Conservation (phyloP, 2,329 filamentous ascomycete species). For the Chaetomiaceae sp. region DNA sequence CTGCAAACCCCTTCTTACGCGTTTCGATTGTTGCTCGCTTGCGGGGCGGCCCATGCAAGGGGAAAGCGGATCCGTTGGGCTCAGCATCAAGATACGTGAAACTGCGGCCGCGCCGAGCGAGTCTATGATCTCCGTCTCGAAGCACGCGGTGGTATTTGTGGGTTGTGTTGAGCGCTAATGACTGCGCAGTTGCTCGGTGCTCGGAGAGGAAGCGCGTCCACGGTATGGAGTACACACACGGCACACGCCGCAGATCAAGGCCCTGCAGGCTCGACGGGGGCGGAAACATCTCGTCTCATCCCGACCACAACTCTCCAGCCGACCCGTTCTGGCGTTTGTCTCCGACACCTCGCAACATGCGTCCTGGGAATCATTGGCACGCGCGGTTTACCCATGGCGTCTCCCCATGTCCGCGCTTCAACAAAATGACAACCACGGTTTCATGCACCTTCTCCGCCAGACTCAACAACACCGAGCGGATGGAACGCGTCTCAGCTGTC, state of each 20-base stretch:
- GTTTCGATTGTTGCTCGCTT: neutral
- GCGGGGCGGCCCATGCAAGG: neutral
- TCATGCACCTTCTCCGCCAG: neutral
- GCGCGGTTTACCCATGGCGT: neutral
- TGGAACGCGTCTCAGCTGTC: neutral
- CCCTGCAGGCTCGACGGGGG: slow-evolving; percentile 3
- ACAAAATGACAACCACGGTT: neutral
- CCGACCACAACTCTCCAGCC: too few species aligned
- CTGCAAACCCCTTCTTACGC: neutral
- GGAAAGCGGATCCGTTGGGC: neutral
- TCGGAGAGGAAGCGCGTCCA: neutral
- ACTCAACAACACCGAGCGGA: neutral
- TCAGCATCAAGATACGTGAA: neutral
- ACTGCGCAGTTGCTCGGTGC: neutral
- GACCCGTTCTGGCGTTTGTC: neutral
- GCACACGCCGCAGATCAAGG: too few species aligned
- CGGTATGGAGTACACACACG: neutral
- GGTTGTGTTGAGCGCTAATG: slow-evolving; percentile 6
- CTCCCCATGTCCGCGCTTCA: neutral
- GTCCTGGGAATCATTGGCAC: too few species aligned
- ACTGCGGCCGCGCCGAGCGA: neutral
- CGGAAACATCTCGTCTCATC: too few species aligned
- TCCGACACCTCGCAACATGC: neutral
- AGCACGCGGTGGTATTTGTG: neutral
- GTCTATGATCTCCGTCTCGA: neutral